Percentiles rank a stretch among this genome's conserved stretches.
Evolutionary conservation across 139 green algal genomes (phyloP).

Genomic region (Picochlorum sp.): DNA sequence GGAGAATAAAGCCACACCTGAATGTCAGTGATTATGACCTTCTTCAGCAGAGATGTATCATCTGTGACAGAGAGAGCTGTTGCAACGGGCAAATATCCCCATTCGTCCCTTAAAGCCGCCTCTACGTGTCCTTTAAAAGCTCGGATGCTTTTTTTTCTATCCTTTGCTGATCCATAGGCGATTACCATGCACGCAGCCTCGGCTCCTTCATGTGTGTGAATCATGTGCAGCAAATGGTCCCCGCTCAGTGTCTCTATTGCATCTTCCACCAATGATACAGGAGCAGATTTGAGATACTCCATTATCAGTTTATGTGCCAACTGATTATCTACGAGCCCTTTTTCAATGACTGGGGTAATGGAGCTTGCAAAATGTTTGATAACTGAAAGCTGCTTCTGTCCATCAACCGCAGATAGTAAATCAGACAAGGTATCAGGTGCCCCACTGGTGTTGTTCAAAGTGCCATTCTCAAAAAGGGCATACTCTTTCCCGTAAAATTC

Average conservation of each 20-base stretch:
- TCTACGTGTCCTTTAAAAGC: constrained; percentile 40
- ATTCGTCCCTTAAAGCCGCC: constrained; percentile 66
- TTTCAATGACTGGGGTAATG: constrained; percentile 72
- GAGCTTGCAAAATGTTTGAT: constrained; percentile 37
- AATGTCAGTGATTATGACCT: constrained; percentile 58
- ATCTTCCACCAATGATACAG: constrained; percentile 48
- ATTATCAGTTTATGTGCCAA: constrained; percentile 72
- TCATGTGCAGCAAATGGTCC: constrained; percentile 68
- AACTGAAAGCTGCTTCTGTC: constrained; percentile 39
- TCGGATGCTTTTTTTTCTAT: constrained; percentile 60
- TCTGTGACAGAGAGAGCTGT: constrained; percentile 59
- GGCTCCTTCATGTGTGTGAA: constrained; percentile 77
- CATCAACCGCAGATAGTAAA: constrained; percentile 31
- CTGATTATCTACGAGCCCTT: constrained; percentile 69
- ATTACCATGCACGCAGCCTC: constrained; percentile 55
- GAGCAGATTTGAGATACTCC: constrained; percentile 63
- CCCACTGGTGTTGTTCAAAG: constrained; percentile 8
- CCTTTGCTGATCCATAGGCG: constrained; percentile 57
- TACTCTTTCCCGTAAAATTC: constrained; percentile 75
- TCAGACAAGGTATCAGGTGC: constrained; percentile 34
- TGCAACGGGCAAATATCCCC: constrained; percentile 57
- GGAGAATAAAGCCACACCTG: constrained; percentile 15
- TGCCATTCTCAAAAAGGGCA: constrained; percentile 44
- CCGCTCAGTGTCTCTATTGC: constrained; percentile 57
- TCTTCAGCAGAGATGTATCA: constrained; percentile 71